Evolutionary conservation across 371 early-diverging fungal species (phyloP).

Genomic region (Mucor racemosus): DNA sequence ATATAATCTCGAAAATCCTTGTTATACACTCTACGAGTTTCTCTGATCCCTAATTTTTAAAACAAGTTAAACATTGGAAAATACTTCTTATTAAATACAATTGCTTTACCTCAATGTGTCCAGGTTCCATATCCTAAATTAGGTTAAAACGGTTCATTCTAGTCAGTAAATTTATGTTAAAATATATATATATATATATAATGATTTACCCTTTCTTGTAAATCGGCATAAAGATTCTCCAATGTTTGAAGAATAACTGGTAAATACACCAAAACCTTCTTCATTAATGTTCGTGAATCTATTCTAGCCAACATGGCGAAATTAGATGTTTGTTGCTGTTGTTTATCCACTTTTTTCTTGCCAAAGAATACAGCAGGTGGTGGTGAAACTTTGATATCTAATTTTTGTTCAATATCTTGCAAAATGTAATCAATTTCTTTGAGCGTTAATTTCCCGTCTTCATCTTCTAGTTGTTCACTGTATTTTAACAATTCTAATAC

Average conservation of each 20-base stretch:
- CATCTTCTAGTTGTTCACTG: constrained; percentile 13
- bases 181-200: too few relatives aligned
- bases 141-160: too few relatives aligned
- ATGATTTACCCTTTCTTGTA: constrained; percentile 34
- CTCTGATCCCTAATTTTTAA: constrained; percentile 26
- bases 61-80: too few relatives aligned
- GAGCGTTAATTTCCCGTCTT: constrained; percentile 17
- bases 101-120: constrained; percentile 17
- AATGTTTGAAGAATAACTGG: constrained; percentile 40
- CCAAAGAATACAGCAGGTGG: constrained; percentile 30
- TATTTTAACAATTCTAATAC: constrained; percentile 25
- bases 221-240: constrained; percentile 37
- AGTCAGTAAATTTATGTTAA: background rate
- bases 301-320: constrained; percentile 43
- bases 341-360: constrained; percentile 33
- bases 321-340: constrained; percentile 24
- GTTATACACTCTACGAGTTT: constrained; percentile 41
- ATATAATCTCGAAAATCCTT: constrained; percentile 50
- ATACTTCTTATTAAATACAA: too few relatives aligned
- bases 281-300: constrained; percentile 39
- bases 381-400: constrained; percentile 54
- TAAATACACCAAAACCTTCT: constrained; percentile 38
- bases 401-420: constrained; percentile 57
- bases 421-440: constrained; percentile 54
- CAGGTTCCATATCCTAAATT: constrained; percentile 38